Percentiles rank a stretch among this genome's conserved stretches.
Conservation (phyloP, 805 yeast genomes). For the Wickerhamiella vanderwaltii region DNA sequence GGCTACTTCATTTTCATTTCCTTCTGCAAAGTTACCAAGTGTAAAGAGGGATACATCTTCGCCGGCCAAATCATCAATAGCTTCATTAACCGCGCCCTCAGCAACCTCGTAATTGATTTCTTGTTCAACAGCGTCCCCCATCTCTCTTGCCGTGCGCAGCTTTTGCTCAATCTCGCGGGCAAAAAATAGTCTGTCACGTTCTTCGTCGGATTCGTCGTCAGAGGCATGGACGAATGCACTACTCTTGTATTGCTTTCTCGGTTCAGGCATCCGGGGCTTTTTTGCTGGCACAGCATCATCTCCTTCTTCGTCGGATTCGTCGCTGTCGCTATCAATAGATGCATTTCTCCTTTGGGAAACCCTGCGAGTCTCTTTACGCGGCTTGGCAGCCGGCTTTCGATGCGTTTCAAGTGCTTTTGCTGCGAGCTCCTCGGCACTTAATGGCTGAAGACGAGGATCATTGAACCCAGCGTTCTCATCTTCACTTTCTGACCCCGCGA, state of each 20-base stretch:
- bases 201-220: conserved; percentile 54
- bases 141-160: too few relatives aligned
- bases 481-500: conserved; percentile 14
- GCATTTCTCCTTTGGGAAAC: conserved; percentile 14
- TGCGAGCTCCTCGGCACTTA: conserved; percentile 20
- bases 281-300: neutral
- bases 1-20: too few relatives aligned
- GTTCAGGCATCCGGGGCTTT: conserved; percentile 7
- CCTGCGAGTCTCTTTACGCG: conserved; percentile 11
- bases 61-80: too few relatives aligned
- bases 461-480: conserved; percentile 14
- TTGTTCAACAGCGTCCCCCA: too few relatives aligned
- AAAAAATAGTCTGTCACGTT: conserved; percentile 40
- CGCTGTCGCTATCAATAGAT: neutral
- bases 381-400: conserved; percentile 3
- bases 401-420: conserved; percentile 14
- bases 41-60: too few relatives aligned
- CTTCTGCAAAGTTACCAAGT: too few relatives aligned
- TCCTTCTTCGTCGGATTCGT: neutral
- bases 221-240: conserved; percentile 46
- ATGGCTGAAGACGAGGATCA: conserved; percentile 20
- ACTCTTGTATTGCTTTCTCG: conserved; percentile 30
- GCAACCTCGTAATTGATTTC: too few relatives aligned
- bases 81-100: too few relatives aligned
- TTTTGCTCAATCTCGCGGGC: conserved; percentile 38